Evolutionary conservation across 148 eudicot species (phyloP).

Genomic region (Vaccinium darrowii): DNA sequence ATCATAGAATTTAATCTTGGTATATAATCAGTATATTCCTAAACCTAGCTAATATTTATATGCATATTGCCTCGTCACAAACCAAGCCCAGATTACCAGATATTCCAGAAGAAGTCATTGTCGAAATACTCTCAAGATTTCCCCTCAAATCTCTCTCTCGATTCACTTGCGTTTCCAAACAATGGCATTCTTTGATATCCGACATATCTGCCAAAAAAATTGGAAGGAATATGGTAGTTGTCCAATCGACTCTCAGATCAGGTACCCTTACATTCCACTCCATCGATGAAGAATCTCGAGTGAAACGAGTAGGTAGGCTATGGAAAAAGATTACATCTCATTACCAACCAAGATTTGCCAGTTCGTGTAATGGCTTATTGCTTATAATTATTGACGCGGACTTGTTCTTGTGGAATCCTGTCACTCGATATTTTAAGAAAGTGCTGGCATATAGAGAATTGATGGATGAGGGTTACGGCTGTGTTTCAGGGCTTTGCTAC

Average conservation of each 20-base stretch:
- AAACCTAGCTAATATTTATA: not conserved
- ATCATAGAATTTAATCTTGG: no score
- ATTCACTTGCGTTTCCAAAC: no score
- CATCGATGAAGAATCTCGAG: not conserved
- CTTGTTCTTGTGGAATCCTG: constrained; percentile 15
- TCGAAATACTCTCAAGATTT: no score
- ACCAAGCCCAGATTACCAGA: no score
- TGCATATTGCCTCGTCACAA: no score
- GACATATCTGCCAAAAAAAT: no score
- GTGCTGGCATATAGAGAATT: not conserved
- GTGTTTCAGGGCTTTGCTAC: not conserved
- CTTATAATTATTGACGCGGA: not conserved
- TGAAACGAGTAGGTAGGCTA: not conserved
- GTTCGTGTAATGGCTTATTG: not conserved
- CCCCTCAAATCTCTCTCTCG: no score
- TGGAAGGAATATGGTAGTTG: no score
- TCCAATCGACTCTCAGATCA: not conserved
- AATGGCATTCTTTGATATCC: no score
- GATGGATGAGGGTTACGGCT: not conserved
- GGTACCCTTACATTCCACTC: not conserved
- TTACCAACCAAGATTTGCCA: accelerated
- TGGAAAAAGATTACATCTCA: not conserved
- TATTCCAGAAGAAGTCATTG: no score
- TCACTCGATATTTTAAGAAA: not conserved
- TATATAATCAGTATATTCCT: no score